phyloP scores from a whole-genome alignment of 1,139 yeast genomes.

The Debaryomyces coudertii region DNA sequence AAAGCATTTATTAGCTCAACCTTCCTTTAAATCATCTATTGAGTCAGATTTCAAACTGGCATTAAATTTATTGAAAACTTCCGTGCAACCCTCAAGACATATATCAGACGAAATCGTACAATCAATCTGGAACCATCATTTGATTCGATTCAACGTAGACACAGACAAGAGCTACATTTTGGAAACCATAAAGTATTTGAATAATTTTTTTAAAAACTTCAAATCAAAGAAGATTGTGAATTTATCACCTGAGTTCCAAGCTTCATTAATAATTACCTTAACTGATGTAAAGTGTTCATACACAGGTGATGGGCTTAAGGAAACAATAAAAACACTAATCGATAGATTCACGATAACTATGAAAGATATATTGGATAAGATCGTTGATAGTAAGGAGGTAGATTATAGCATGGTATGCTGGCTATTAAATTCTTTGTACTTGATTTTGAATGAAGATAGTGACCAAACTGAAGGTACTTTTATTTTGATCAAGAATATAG shows the following conservation, averaged over 20 bases:
- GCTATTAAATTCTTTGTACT: conserved; percentile 12
- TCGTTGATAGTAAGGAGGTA: neutral
- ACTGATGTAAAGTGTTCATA: neutral
- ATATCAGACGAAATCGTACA: conserved; percentile 24
- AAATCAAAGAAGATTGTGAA: neutral
- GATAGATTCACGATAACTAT: neutral
- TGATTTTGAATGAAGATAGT: conserved; percentile 1
- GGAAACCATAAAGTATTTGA: conserved; percentile 17
- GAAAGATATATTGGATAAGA: neutral
- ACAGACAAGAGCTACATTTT: conserved; percentile 22
- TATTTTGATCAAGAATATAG: conserved; percentile 12
- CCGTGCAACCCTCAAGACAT: conserved; percentile 18
- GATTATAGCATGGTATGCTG: conserved; percentile 10
- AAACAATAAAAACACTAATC: neutral
- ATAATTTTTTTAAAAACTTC: conserved; percentile 9
- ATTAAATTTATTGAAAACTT: conserved; percentile 22
- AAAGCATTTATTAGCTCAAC: conserved; percentile 43
- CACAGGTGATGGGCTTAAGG: neutral
- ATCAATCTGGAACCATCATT: conserved; percentile 34
- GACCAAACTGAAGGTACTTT: conserved; percentile 1
- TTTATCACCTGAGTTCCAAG: conserved; percentile 19
- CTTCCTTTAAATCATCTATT: conserved; percentile 54
- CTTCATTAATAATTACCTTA: conserved; percentile 22
- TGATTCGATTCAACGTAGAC: conserved; percentile 25
- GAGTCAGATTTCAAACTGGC: conserved; percentile 45